A percentile compares a stretch with the other conserved stretches of the same genome.
These are phyloP conservation scores for Candida coleopterorum DNA, from an alignment of 805 yeast species.

Conservation along the genomic window DNA sequence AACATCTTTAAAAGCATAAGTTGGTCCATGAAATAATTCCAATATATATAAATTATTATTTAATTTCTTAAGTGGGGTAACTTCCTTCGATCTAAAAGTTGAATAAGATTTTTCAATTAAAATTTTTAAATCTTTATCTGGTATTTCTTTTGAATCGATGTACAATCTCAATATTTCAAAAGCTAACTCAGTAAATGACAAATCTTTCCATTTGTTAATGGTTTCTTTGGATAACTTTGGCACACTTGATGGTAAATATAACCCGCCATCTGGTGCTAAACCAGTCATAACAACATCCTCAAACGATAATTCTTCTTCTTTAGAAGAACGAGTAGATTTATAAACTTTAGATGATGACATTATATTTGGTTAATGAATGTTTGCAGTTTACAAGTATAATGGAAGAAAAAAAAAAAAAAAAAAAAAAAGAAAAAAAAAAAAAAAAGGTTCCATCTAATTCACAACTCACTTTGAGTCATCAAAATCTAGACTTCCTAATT, in stretches of 20 bases:
- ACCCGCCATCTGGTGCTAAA: slow-evolving; percentile 94
- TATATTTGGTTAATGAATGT: background rate
- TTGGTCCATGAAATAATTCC: slow-evolving; percentile 98
- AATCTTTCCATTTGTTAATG: slow-evolving; percentile 62
- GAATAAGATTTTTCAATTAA: slow-evolving; percentile 75
- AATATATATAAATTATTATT: slow-evolving; percentile 65
- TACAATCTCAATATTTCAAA: slow-evolving; percentile 79
- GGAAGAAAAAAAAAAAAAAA: slow-evolving; percentile 1
- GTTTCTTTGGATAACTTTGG: slow-evolving; percentile 62
- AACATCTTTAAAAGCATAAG: slow-evolving; percentile 98
- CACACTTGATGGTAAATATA: slow-evolving; percentile 80
- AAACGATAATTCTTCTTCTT: slow-evolving; percentile 50
- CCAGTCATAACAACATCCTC: slow-evolving; percentile 87
- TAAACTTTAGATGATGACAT: slow-evolving; percentile 47
- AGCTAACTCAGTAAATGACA: slow-evolving; percentile 83
- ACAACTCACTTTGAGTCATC: too few relatives aligned
- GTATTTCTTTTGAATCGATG: slow-evolving; percentile 68
- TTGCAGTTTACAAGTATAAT: too few relatives aligned
- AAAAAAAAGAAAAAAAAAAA: background rate
- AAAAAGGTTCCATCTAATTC: background rate
- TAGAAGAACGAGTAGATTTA: slow-evolving; percentile 73
- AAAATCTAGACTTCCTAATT: background rate
- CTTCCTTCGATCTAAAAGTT: slow-evolving; percentile 82
- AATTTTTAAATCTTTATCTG: slow-evolving; percentile 57
- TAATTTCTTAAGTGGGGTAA: slow-evolving; percentile 77